phyloP scores from a whole-genome alignment of 2,329 filamentous ascomycete species.

The Epichloe glyceriae region DNA sequence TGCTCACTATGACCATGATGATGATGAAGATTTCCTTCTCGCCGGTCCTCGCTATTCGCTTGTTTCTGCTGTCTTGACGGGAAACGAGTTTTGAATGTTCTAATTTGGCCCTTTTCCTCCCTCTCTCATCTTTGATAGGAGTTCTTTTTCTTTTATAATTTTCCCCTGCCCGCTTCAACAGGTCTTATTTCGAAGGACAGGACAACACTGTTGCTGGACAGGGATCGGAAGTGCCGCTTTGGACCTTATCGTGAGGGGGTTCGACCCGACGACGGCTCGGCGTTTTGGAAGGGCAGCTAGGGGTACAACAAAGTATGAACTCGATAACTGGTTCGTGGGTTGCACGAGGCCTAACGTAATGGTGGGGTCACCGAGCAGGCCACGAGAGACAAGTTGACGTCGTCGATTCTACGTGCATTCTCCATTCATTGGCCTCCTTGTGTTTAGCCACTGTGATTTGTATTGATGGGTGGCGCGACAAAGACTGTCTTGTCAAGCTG shows the following conservation, averaged over 20 bases:
- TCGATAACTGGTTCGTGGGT: not conserved
- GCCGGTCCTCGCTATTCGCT: not conserved
- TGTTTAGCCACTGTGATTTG: too few species aligned
- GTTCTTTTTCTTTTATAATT: too few species aligned
- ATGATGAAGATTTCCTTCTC: not conserved
- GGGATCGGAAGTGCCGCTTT: too few species aligned
- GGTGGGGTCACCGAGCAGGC: too few species aligned
- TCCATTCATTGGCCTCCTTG: too few species aligned
- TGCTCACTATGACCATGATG: not conserved
- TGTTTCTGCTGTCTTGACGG: not conserved
- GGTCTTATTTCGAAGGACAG: too few species aligned
- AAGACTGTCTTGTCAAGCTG: not conserved
- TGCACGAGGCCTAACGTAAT: not conserved
- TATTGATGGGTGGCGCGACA: too few species aligned
- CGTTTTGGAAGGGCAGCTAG: not conserved
- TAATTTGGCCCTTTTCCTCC: not conserved
- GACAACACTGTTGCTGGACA: too few species aligned
- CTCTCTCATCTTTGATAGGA: not conserved
- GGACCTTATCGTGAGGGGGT: too few species aligned
- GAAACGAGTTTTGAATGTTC: not conserved
- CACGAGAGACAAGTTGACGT: too few species aligned
- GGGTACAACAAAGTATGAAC: not conserved
- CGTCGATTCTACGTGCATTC: too few species aligned
- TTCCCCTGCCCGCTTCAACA: too few species aligned
- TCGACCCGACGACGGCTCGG: not conserved